A percentile compares a stretch with the other conserved stretches of the same genome.
Conservation (phyloP, 345 rosid genomes). For the Arabis alpina region DNA sequence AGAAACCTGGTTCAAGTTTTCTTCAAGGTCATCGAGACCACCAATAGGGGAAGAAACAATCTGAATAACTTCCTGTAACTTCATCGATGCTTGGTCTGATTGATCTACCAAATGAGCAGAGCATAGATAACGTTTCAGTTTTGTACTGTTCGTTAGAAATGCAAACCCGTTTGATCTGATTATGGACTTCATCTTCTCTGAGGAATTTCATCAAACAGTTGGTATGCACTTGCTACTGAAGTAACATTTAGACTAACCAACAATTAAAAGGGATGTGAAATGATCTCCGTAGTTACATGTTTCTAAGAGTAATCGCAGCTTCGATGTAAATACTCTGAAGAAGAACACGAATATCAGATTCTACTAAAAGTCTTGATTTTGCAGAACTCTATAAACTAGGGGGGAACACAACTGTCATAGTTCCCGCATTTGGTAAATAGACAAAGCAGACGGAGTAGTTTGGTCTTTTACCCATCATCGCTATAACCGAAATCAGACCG, state of each 20-base stretch:
- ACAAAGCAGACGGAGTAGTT: neutral
- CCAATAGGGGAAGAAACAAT: conserved; percentile 64
- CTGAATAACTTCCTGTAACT: conserved; percentile 51
- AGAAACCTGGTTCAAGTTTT: conserved; percentile 48
- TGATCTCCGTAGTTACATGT: neutral
- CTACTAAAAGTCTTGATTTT: neutral
- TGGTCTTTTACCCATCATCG: too few relatives aligned
- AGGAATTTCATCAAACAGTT: conserved; percentile 59
- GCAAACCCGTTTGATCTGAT: conserved; percentile 36
- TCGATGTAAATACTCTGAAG: neutral
- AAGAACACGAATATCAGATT: conserved; percentile 13
- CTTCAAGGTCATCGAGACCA: conserved; percentile 84
- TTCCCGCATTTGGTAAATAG: neutral
- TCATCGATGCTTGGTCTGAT: conserved; percentile 21
- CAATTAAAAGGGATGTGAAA: too few relatives aligned
- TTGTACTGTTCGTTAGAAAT: conserved; percentile 27
- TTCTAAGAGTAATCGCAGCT: neutral
- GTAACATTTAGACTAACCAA: too few relatives aligned
- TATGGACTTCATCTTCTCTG: conserved; percentile 42
- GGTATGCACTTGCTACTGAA: conserved; percentile 21
- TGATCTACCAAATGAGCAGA: conserved; percentile 37
- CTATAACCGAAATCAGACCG: conserved; percentile 23
- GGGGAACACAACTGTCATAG: too few relatives aligned
- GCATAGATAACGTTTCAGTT: conserved; percentile 7
- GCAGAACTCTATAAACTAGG: neutral